phyloP scores from a whole-genome alignment of 768 basidiomycete species.

The Tylopilus felleus region DNA sequence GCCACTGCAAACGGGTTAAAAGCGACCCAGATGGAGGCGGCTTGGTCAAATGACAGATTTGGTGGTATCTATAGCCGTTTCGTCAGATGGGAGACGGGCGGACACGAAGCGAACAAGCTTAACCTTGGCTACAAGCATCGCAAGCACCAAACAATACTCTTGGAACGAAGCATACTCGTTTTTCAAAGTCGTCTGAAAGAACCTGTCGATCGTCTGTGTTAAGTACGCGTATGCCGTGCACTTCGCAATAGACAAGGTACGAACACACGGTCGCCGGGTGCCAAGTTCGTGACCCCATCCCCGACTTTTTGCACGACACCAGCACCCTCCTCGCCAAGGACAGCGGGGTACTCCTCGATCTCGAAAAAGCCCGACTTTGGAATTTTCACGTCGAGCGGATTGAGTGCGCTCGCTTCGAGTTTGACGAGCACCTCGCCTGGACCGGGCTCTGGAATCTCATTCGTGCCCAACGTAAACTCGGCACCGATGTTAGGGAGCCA shows the following conservation, averaged over 20 bases:
- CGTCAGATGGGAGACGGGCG: too few relatives aligned
- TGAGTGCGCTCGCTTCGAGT: too few relatives aligned
- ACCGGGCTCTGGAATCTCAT: constrained; percentile 34
- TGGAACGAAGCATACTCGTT: too few relatives aligned
- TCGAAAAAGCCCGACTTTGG: constrained; percentile 4
- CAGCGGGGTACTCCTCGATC: constrained; percentile 35
- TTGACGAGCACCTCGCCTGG: constrained; percentile 42
- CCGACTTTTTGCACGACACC: constrained; percentile 38
- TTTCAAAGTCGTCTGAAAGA: constrained; percentile 7
- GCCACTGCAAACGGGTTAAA: constrained; percentile 32
- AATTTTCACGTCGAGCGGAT: too few relatives aligned
- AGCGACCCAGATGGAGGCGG: constrained; percentile 35
- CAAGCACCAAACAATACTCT: too few relatives aligned
- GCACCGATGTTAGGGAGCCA: constrained; percentile 15
- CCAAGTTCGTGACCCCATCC: constrained; percentile 32
- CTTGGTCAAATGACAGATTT: constrained; percentile 36
- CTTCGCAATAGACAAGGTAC: too few relatives aligned
- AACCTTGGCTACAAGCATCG: too few relatives aligned
- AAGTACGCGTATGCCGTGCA: neutral
- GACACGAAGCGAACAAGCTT: too few relatives aligned
- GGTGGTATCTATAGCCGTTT: constrained; percentile 34
- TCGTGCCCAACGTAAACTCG: constrained; percentile 5
- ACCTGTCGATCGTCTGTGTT: too few relatives aligned
- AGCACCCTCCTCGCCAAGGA: constrained; percentile 37
- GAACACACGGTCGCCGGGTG: constrained; percentile 31